Evolutionary conservation across 176 grass and related monocot species (phyloP).

Genomic region (Musa itinerans): DNA sequence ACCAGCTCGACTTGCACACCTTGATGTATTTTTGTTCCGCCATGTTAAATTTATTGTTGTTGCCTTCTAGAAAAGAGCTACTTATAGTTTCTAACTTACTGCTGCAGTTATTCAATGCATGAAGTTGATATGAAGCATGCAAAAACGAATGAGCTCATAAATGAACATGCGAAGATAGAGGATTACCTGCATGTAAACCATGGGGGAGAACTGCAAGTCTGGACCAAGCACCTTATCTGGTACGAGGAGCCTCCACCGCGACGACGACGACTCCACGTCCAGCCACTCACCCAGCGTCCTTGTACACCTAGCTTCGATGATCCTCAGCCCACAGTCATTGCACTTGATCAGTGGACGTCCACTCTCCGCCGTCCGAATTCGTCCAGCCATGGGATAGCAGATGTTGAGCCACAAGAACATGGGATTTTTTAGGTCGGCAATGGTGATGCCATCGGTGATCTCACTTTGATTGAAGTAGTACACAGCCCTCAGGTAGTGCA

Average conservation of each 20-base stretch:
- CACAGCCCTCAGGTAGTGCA: slow-evolving; percentile 12
- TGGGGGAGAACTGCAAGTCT: slow-evolving; percentile 70
- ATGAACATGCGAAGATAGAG: not conserved
- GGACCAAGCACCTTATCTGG: slow-evolving; percentile 80
- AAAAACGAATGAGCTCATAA: not conserved
- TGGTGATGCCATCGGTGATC: not conserved
- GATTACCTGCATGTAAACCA: slow-evolving; percentile 73
- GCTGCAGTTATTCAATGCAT: too few relatives aligned
- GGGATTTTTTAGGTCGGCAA: not conserved
- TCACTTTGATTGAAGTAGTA: slow-evolving; percentile 18
- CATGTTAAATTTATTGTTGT: too few relatives aligned
- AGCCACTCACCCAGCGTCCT: slow-evolving; percentile 51
- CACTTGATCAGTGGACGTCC: slow-evolving; percentile 8
- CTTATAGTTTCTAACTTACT: too few relatives aligned
- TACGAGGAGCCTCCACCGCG: slow-evolving; percentile 34
- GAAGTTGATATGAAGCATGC: too few relatives aligned
- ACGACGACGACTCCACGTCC: slow-evolving; percentile 15
- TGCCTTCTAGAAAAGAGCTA: too few relatives aligned
- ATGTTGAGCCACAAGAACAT: slow-evolving; percentile 8
- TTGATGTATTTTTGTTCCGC: too few relatives aligned
- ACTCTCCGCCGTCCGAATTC: not conserved
- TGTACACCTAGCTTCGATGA: slow-evolving; percentile 64
- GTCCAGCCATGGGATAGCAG: not conserved
- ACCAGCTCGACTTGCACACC: too few relatives aligned
- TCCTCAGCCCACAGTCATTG: slow-evolving; percentile 90